Evolutionary conservation across 2,329 filamentous ascomycete genomes (phyloP).

Genomic region (Ophiosphaerella narmari): DNA sequence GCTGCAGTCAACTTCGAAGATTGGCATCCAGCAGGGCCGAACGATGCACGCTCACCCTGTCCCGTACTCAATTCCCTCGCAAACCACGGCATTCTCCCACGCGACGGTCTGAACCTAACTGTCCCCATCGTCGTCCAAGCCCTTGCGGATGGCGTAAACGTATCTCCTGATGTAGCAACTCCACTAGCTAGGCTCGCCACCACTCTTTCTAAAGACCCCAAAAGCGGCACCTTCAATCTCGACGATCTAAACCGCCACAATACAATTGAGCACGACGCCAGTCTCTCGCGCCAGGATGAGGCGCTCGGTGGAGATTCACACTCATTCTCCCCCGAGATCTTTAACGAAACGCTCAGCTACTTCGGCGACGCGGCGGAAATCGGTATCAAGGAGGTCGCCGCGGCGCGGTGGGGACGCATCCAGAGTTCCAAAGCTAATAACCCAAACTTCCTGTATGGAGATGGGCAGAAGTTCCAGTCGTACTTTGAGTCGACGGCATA

Average conservation of each 20-base stretch:
- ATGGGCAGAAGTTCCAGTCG: too few species aligned
- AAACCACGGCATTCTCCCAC: conserved; percentile 38
- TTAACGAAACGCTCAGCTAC: too few species aligned
- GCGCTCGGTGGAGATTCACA: too few species aligned
- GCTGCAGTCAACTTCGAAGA: too few species aligned
- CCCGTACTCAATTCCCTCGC: conserved; percentile 36
- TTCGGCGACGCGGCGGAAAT: too few species aligned
- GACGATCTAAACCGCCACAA: conserved; percentile 52
- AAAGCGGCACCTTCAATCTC: conserved; percentile 8
- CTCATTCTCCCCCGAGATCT: too few species aligned
- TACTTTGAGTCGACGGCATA: too few species aligned
- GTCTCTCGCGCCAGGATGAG: conserved; percentile 12
- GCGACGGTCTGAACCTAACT: conserved; percentile 35
- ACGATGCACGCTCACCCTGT: conserved; percentile 20
- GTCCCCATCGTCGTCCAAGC: conserved; percentile 27
- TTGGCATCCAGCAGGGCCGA: too few species aligned
- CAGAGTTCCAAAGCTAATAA: too few species aligned
- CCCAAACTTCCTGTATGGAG: too few species aligned
- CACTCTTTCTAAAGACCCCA: conserved; percentile 8
- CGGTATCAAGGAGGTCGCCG: too few species aligned
- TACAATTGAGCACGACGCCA: conserved; percentile 55
- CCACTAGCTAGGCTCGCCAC: conserved; percentile 8
- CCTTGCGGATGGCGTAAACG: conserved; percentile 4
- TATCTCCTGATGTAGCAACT: conserved; percentile 1
- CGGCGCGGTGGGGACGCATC: too few species aligned